Base-by-base conservation (phyloP, 768 basidiomycete species). In the Amanita polypyramis region DNA sequence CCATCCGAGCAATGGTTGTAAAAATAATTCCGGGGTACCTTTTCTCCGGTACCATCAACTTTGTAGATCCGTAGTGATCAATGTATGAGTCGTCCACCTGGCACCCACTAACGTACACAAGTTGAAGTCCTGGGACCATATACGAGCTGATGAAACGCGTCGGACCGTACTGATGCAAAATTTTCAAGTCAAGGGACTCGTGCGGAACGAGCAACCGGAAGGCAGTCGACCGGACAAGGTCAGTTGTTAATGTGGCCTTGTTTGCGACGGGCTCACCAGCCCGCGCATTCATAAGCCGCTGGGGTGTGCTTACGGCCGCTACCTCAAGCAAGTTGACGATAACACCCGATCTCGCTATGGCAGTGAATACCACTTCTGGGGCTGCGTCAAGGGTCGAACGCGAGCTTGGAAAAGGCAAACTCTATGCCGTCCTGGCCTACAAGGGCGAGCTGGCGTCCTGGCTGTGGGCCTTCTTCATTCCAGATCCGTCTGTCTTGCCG, bases 381-480 rank as follows among this genome's bases (percentile, higher is more conserved):
- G 55, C 54, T 36, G 43, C 54, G 11, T 57, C 56, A 6, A 57
- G 58, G 40, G 55, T 55, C 19, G 54, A 49, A 27, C 57, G 59
- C 38, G 64, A 70, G 49, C 67, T 73, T 30, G 70, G 71, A 55
- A 51, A 60, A 5, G 62, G 67, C 42, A 59, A 60, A 42, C 64
- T 74, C 12, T 73, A 74, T 54, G 70, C 70, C 9, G 65, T 72
- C 52, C 65, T 74, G 50, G 64, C 63, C 29, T 73, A 72, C 54
- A 58, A 68, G 15, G 70, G 70, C 32, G 72, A 75, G 51, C 66
- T 70, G 29, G 69, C 70, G 17, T 63, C 69, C 4, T 75, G 73
- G 73, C 68, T 73, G 52, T 75, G 73, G 73, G 66, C 68, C 4
- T 75, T 75, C 54, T 73, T 66, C 58, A 63, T 73, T 23, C 65